Base-by-base conservation (phyloP, 2,329 filamentous ascomycete species). In the Fusarium udum region DNA sequence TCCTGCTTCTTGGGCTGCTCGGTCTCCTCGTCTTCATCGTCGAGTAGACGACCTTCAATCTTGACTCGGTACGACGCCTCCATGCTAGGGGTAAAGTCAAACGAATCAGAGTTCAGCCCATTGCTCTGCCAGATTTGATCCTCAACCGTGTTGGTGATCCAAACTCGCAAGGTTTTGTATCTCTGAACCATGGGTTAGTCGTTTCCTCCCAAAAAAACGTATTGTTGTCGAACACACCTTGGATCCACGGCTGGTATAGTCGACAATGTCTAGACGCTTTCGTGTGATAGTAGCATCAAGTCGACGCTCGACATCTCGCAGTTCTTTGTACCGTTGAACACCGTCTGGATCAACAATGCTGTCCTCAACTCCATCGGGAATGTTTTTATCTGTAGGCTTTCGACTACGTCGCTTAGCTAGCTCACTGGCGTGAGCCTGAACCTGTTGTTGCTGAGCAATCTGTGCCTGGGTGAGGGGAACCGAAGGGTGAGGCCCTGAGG, bases 61-160 rank as follows among this genome's bases (percentile, higher is more conserved):
- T 95, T 97, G 75, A 99, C 94, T 64, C 92, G 91, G 81, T 95
- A 99, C 16, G 92, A 93, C 6, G 94, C 92, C 76, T 95, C 92
- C 75, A 89, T 87, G 72, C 90, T 94, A 59, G 91, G 91, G 60
- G 91, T 91, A 78, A 97, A 95, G 79, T 97, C 95, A 74, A 96
- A 96, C 40, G 89, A 90, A 79, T 95, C 92, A 16, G 92, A 88
- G 69, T 92, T 91, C 68, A 92, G 85, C 45, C 86, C 86, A 76
- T 87, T 89, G 43, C 87, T 88, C 83, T 99, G 96, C 96, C 96
- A 98, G 37, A 93, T 92, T 83, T 99, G 96, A 79, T 96, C 94
- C 82, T 98, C 94, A 39, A 92, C 94, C 3, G 95, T 97, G 83
- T 99, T 99, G 78, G 91, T 95, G 78, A 99, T 92, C 95, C 95